phyloP scores from a whole-genome alignment of 495 filamentous ascomycete genomes.

The Podospora pseudopauciseta region DNA sequence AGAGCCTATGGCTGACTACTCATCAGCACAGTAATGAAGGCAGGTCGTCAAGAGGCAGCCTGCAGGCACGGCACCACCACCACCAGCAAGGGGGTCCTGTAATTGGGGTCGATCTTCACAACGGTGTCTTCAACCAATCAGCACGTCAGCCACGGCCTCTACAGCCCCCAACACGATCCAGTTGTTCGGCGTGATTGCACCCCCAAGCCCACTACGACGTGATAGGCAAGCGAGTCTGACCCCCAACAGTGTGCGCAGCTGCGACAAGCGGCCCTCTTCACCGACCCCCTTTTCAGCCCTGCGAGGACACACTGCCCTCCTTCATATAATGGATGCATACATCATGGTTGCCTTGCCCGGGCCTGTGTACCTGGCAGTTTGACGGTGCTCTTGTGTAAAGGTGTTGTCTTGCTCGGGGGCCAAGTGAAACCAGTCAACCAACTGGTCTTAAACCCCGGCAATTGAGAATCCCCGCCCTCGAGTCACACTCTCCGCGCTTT shows the following conservation, averaged over 20 bases:
- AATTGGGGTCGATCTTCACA: slow-evolving; percentile 15
- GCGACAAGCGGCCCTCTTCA: slow-evolving; percentile 22
- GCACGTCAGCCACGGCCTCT: background rate
- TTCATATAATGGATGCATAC: slow-evolving; percentile 6
- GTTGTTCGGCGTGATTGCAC: slow-evolving; percentile 11
- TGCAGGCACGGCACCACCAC: background rate
- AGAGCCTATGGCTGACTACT: background rate
- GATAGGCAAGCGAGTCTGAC: slow-evolving; percentile 20
- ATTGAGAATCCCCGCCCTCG: background rate
- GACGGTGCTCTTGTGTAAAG: background rate
- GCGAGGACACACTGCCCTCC: background rate
- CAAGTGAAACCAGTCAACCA: background rate
- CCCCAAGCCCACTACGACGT: slow-evolving; percentile 15
- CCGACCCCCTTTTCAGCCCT: slow-evolving; percentile 21
- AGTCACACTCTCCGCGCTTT: background rate
- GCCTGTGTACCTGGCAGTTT: background rate
- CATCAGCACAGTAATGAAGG: background rate
- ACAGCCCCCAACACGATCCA: slow-evolving; percentile 4
- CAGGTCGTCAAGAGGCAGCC: slow-evolving; percentile 13
- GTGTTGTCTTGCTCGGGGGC: background rate
- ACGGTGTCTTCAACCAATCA: slow-evolving; percentile 16
- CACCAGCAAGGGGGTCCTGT: slow-evolving; percentile 1
- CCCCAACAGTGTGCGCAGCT: slow-evolving; percentile 26
- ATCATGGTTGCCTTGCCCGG: background rate
- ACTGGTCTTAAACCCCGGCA: background rate